Percentiles rank a stretch among this genome's conserved stretches.
Evolutionary conservation across 805 yeast species (phyloP).

Genomic region (Hanseniaspora hatyaiensis): DNA sequence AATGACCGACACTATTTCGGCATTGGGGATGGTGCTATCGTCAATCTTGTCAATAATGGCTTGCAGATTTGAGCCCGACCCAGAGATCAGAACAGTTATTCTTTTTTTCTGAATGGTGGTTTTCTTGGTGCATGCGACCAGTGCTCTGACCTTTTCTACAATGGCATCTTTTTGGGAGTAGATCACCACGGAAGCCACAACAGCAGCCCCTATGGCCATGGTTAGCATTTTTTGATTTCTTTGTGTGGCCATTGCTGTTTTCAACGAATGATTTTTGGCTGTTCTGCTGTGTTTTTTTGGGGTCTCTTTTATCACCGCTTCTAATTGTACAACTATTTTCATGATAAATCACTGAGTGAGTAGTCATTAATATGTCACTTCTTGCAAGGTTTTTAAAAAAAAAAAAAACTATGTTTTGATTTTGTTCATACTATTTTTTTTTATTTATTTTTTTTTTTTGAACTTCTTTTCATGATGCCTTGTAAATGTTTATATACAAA

Average conservation of each 20-base stretch:
- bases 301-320: too few relatives aligned
- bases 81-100: conserved; percentile 70
- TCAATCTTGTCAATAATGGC: conserved; percentile 72
- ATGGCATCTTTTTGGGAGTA: background rate
- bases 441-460: background rate
- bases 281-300: background rate
- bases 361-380: too few relatives aligned
- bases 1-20: conserved; percentile 47
- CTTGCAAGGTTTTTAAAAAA: too few relatives aligned
- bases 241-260: too few relatives aligned
- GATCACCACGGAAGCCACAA: background rate
- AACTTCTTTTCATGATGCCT: background rate
- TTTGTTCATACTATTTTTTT: background rate
- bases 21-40: conserved; percentile 33
- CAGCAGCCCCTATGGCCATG: background rate
- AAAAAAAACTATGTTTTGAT: too few relatives aligned
- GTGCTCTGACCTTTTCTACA: background rate
- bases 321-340: too few relatives aligned
- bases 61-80: conserved; percentile 90
- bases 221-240: background rate
- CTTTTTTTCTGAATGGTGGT: conserved; percentile 24
- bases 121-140: background rate
- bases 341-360: too few relatives aligned
- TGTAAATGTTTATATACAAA: background rate
- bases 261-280: background rate